Percentiles rank a stretch among this genome's conserved stretches.
These are phyloP conservation scores for Plectosphaerella cucumerina DNA, from an alignment of 2,329 filamentous ascomycete genomes.

Conservation along the genomic window DNA sequence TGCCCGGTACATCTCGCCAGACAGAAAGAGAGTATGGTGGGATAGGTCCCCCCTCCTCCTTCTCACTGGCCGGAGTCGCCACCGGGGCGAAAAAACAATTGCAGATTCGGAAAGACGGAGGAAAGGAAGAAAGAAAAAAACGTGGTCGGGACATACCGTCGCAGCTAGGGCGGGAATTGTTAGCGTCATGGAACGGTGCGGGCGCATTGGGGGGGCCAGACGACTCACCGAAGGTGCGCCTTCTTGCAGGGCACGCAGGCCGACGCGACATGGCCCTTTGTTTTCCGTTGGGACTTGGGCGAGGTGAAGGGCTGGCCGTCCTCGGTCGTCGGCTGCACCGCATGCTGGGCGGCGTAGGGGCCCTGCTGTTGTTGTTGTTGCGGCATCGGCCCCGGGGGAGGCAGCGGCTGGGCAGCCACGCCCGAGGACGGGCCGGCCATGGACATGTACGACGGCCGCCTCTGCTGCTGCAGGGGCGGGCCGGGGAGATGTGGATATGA, in stretches of 20 bases:
- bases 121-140: conserved; percentile 7
- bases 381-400: conserved; percentile 18
- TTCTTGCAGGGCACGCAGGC: conserved; percentile 84
- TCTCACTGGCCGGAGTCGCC: no score
- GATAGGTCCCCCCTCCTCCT: no score
- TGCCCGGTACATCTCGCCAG: no score
- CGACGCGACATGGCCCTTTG: conserved; percentile 78
- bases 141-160: conserved; percentile 51
- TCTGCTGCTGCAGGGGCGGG: conserved; percentile 11
- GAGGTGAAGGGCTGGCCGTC: conserved; percentile 47
- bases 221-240: conserved; percentile 67
- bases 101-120: neutral
- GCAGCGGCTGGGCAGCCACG: conserved; percentile 13
- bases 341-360: conserved; percentile 18
- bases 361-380: no score
- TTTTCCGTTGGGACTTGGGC: conserved; percentile 61
- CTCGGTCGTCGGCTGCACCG: conserved; percentile 19
- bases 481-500: conserved; percentile 9
- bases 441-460: conserved; percentile 11
- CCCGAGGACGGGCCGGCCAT: conserved; percentile 19
- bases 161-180: conserved; percentile 38
- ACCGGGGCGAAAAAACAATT: neutral
- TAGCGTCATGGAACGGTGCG: conserved; percentile 6
- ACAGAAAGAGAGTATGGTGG: no score
- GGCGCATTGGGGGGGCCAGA: neutral